A percentile compares a stretch with the other conserved stretches of the same genome.
These are phyloP conservation scores for Plectranthus barbatus DNA, from an alignment of 257 asterid genomes.

Conservation along the genomic window DNA sequence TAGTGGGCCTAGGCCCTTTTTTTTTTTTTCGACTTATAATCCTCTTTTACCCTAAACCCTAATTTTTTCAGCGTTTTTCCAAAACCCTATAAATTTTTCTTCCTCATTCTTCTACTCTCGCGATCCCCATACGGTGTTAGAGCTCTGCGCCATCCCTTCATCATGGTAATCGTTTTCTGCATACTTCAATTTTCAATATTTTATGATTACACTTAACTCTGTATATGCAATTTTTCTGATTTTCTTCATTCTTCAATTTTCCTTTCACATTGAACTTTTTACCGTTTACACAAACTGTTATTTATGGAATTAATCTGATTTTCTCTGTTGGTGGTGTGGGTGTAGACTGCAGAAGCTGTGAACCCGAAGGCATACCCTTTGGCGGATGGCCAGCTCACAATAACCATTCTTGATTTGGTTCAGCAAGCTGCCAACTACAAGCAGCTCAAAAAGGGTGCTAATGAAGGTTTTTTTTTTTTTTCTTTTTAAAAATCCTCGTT, in stretches of 20 bases:
- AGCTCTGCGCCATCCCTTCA: constrained; percentile 21
- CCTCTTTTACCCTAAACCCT: constrained; percentile 20
- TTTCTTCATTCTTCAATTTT: neutral
- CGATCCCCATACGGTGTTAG: neutral
- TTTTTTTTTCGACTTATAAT: neutral
- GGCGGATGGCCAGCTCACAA: constrained; percentile 78
- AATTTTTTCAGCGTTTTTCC: neutral
- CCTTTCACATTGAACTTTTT: neutral
- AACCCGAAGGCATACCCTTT: constrained; percentile 88
- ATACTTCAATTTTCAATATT: no score
- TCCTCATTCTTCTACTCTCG: neutral
- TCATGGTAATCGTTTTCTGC: constrained; percentile 19
- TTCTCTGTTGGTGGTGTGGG: neutral
- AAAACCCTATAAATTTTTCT: constrained; percentile 21
- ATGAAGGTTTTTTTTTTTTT: constrained; percentile 48
- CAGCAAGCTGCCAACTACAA: constrained; percentile 88
- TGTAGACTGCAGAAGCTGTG: constrained; percentile 65
- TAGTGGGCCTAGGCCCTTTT: neutral
- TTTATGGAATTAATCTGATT: neutral
- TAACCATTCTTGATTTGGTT: constrained; percentile 74
- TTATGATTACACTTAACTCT: neutral
- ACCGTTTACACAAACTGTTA: neutral
- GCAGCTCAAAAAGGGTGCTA: constrained; percentile 95
- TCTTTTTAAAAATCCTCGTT: no score
- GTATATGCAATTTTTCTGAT: neutral